Percentiles rank a stretch among this genome's conserved stretches.
Conservation (phyloP, 768 basidiomycete species). For the Tulasnella calospora region DNA sequence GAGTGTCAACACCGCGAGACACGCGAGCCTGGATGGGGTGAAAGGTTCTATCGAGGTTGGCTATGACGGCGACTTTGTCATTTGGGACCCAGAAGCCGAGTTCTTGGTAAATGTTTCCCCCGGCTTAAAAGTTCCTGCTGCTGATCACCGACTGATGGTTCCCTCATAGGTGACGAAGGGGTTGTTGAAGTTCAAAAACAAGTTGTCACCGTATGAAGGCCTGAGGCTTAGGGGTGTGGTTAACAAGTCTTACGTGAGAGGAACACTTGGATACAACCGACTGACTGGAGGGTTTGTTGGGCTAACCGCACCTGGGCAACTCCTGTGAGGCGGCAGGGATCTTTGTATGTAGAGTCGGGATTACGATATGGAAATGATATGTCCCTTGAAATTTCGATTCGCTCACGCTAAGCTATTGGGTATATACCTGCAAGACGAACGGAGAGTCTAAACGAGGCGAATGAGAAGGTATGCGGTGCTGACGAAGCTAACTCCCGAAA, state of each 20-base stretch:
- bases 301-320: neutral
- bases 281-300: slow-evolving; percentile 5
- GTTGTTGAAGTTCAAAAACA: slow-evolving; percentile 83
- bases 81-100: slow-evolving; percentile 63
- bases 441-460: no score
- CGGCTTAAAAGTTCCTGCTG: slow-evolving; percentile 21
- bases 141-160: neutral
- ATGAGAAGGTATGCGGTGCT: no score
- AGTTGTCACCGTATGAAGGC: slow-evolving; percentile 85
- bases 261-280: slow-evolving; percentile 50
- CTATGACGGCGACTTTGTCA: slow-evolving; percentile 76
- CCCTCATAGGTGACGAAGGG: slow-evolving; percentile 62
- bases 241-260: slow-evolving; percentile 73
- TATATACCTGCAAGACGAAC: neutral
- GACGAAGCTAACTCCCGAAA: neutral
- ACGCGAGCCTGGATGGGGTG: slow-evolving; percentile 60
- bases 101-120: slow-evolving; percentile 32
- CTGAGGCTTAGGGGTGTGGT: slow-evolving; percentile 65
- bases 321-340: neutral
- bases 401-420: no score
- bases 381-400: neutral
- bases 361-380: neutral
- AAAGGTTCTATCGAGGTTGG: slow-evolving; percentile 76
- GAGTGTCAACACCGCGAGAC: slow-evolving; percentile 65
- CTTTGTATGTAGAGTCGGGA: neutral